Evolutionary conservation across 495 filamentous ascomycete species (phyloP).

Genomic region (Mytilinidion resinicola): DNA sequence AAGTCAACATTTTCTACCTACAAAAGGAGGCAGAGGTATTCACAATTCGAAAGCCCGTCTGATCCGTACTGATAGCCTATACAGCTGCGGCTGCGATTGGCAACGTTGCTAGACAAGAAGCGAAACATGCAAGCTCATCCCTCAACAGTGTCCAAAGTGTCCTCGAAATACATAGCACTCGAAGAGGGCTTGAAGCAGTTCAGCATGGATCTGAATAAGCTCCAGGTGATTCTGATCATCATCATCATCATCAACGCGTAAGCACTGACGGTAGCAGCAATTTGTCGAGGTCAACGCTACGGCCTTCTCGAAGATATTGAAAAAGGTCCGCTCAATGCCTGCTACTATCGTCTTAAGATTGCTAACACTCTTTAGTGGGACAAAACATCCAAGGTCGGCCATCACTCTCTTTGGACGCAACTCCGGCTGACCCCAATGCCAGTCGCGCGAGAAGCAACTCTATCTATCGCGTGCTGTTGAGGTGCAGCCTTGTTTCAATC

Average conservation of each 20-base stretch:
- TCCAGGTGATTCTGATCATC: constrained; percentile 51
- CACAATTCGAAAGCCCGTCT: constrained; percentile 7
- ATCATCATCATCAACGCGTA: not conserved
- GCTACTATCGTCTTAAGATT: not conserved
- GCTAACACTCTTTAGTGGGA: constrained; percentile 65
- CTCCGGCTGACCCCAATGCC: constrained; percentile 30
- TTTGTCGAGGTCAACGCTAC: constrained; percentile 97
- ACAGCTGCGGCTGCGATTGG: constrained; percentile 85
- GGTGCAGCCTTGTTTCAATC: constrained; percentile 96
- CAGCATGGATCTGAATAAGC: constrained; percentile 88
- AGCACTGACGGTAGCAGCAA: constrained; percentile 46
- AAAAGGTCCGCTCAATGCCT: constrained; percentile 56
- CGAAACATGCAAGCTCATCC: constrained; percentile 69
- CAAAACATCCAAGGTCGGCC: constrained; percentile 85
- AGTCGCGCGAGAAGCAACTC: constrained; percentile 93
- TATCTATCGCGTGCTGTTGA: constrained; percentile 94
- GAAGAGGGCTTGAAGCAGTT: constrained; percentile 97
- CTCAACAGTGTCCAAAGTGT: constrained; percentile 67
- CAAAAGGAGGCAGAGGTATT: constrained; percentile 96
- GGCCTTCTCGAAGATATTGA: constrained; percentile 95
- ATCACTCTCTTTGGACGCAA: not conserved
- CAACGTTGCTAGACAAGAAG: constrained; percentile 91
- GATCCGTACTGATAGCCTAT: not conserved
- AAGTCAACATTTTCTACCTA: constrained; percentile 95
- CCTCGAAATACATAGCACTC: constrained; percentile 84